A percentile compares a stretch with the other conserved stretches of the same genome.
These are phyloP conservation scores for Boletus sp. DNA, from an alignment of 768 basidiomycete genomes.

Conservation along the genomic window DNA sequence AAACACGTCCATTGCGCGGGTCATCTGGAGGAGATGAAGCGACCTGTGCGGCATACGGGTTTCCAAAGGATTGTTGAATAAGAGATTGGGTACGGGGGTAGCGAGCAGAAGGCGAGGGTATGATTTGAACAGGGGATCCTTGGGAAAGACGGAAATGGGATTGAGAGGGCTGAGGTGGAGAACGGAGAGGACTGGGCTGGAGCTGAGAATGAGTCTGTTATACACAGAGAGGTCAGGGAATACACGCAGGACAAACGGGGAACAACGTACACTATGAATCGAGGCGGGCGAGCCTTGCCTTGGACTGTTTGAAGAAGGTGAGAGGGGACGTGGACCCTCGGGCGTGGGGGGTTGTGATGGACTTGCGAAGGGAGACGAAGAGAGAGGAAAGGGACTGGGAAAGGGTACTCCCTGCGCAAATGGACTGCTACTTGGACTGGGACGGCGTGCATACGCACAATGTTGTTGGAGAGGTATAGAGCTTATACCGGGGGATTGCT, in stretches of 20 bases:
- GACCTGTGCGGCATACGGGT: neutral
- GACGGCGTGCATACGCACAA: constrained; percentile 5
- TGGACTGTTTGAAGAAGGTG: constrained; percentile 5
- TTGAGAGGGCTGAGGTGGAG: constrained; percentile 3
- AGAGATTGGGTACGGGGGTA: constrained; percentile 16
- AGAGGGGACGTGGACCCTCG: neutral
- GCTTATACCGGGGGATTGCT: constrained; percentile 8
- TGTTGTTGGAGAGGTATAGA: constrained; percentile 2
- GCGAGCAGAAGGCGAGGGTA: constrained; percentile 6
- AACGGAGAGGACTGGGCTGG: neutral
- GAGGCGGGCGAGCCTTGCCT: constrained; percentile 12
- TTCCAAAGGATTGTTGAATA: constrained; percentile 16
- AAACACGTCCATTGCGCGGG: constrained; percentile 1
- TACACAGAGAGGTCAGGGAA: neutral
- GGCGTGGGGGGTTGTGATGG: neutral
- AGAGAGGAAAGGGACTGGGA: constrained; percentile 5
- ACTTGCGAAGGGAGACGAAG: constrained; percentile 12
- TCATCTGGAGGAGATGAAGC: neutral
- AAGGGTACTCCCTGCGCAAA: constrained; percentile 14
- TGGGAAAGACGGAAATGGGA: constrained; percentile 7
- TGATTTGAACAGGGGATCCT: neutral
- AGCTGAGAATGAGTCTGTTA: constrained; percentile 4
- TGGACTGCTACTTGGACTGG: constrained; percentile 8
- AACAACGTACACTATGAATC: constrained; percentile 11
- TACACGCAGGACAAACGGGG: neutral